These are phyloP conservation scores for Kazachstania viticola DNA, from an alignment of 805 yeast species.

Conservation along the genomic window DNA sequence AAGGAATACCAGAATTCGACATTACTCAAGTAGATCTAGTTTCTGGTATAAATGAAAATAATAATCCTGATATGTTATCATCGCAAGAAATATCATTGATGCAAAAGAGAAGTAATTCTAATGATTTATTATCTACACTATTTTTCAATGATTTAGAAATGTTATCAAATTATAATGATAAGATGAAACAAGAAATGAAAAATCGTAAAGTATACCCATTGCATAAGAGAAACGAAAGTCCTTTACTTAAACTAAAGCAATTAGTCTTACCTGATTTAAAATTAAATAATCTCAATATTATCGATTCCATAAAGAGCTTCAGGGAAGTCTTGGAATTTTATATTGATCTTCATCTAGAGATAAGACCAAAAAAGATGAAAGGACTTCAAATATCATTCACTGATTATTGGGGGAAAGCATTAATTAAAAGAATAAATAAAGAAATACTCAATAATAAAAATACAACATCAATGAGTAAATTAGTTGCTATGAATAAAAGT, in stretches of 20 bases:
- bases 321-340: slow-evolving; percentile 36
- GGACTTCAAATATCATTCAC: slow-evolving; percentile 51
- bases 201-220: no score
- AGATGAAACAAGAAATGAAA: no score
- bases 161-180: slow-evolving; percentile 8
- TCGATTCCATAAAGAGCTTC: slow-evolving; percentile 20
- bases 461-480: slow-evolving; percentile 28
- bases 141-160: slow-evolving; percentile 7
- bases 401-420: slow-evolving; percentile 60
- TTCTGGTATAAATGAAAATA: slow-evolving; percentile 3
- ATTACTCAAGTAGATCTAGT: slow-evolving; percentile 18
- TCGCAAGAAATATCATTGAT: no score
- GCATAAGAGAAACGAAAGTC: slow-evolving; percentile 8
- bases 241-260: slow-evolving; percentile 8
- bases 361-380: slow-evolving; percentile 37
- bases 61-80: no score
- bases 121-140: background rate
- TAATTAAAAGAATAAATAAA: slow-evolving; percentile 29
- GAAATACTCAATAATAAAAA: slow-evolving; percentile 29
- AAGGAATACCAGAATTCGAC: slow-evolving; percentile 48
- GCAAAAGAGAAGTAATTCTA: background rate
- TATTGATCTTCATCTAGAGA: slow-evolving; percentile 41
- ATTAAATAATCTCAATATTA: slow-evolving; percentile 5
- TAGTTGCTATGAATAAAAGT: slow-evolving; percentile 18
- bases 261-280: slow-evolving; percentile 7